Evolutionary conservation across 805 yeast genomes (phyloP).

Genomic region (Metschnikowia santaceciliae): DNA sequence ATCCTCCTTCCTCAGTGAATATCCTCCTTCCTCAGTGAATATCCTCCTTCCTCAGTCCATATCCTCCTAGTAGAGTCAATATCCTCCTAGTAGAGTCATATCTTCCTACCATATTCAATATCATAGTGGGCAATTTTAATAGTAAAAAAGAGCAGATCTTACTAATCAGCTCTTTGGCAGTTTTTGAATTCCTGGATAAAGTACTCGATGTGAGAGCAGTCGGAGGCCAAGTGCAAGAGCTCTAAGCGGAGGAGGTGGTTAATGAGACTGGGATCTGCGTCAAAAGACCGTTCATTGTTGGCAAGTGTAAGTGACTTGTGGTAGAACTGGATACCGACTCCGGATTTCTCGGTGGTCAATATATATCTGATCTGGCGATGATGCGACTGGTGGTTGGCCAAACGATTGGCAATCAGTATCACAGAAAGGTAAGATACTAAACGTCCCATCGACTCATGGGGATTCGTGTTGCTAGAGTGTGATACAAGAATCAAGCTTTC

Average conservation of each 20-base stretch:
- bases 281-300: constrained; percentile 4
- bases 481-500: constrained; percentile 38
- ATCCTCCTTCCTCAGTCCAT: too few species aligned
- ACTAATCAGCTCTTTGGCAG: constrained; percentile 7
- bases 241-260: constrained; percentile 28
- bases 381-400: constrained; percentile 40
- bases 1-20: too few species aligned
- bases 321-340: constrained; percentile 11
- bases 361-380: constrained; percentile 46
- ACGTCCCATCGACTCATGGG: constrained; percentile 42
- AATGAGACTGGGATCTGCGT: constrained; percentile 14
- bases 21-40: too few species aligned
- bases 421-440: constrained; percentile 48
- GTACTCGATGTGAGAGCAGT: constrained; percentile 24
- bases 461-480: constrained; percentile 19
- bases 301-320: constrained; percentile 11
- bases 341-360: constrained; percentile 19
- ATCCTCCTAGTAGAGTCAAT: too few species aligned
- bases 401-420: constrained; percentile 42
- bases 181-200: constrained; percentile 20
- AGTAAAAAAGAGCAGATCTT: too few species aligned
- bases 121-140: too few species aligned
- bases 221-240: constrained; percentile 22
- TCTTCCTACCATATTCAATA: too few species aligned
- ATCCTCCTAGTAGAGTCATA: too few species aligned